Percentiles rank a stretch among this genome's conserved stretches.
phyloP scores from a whole-genome alignment of 108 stramenopile genomes.

The Asterionellopsis glacialis region DNA sequence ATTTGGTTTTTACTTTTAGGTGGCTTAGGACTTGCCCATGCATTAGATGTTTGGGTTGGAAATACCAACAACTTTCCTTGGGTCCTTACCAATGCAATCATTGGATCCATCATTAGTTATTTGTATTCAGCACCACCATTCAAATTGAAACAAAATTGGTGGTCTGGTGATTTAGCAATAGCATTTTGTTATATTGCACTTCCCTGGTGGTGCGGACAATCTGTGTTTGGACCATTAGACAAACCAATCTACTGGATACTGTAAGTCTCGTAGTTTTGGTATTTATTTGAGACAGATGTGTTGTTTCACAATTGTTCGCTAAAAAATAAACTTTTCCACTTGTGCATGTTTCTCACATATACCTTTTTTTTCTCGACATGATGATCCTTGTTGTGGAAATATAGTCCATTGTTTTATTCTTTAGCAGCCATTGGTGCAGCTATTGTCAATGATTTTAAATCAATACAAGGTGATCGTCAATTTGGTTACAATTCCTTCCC shows the following conservation, averaged over 20 bases:
- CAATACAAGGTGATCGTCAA: conserved; percentile 90
- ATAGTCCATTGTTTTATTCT: conserved; percentile 83
- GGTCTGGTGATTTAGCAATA: conserved; percentile 92
- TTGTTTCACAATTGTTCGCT: neutral
- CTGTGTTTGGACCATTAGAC: conserved; percentile 82
- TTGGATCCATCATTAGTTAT: conserved; percentile 93
- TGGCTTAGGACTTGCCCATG: conserved; percentile 85
- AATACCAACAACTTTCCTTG: conserved; percentile 82
- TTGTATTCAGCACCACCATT: conserved; percentile 96
- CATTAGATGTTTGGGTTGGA: conserved; percentile 87
- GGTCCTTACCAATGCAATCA: conserved; percentile 69
- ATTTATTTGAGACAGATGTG: neutral
- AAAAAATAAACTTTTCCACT: neutral
- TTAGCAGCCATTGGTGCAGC: conserved; percentile 93
- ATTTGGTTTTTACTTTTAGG: conserved; percentile 90
- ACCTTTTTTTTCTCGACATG: no score
- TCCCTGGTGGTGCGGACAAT: conserved; percentile 98
- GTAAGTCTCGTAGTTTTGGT: conserved; percentile 41
- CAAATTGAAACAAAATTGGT: conserved; percentile 94
- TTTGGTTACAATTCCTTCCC: conserved; percentile 91
- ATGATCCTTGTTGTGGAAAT: neutral
- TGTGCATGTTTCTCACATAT: neutral
- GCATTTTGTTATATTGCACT: conserved; percentile 95
- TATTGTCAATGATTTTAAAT: conserved; percentile 97
- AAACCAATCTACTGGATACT: conserved; percentile 84